Base-by-base conservation (phyloP, 768 basidiomycete species). In the Leccinum olivaceopallidum region DNA sequence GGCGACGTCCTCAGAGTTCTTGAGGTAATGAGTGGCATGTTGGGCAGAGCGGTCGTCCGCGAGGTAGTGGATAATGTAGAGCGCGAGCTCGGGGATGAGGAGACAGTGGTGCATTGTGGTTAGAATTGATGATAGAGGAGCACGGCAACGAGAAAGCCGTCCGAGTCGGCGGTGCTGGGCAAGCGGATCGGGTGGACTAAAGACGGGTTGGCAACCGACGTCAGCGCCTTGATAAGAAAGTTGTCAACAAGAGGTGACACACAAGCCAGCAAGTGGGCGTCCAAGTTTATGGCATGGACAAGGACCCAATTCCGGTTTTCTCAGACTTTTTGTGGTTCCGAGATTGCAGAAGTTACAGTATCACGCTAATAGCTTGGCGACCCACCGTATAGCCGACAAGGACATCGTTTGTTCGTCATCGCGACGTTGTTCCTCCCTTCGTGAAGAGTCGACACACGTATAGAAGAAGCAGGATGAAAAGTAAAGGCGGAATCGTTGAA, bases 41-140 rank as follows among this genome's bases (percentile, higher is more conserved):
- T 62, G 59, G 6, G 50, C 55, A 0, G 63, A 60, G 20, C 62
- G 55, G 64, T 70, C 70, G 3, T 69, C 65, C 2, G 65, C 68
- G 22, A 74, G 59, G 34, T 67, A 57, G 49, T 63, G 60, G 36
- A 74, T 60, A 24, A 74, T 74, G 37, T 50, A 65, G 34, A 67
- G 59, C 0, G 60, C 30, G 28, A 74, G 69, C 53, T 74, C 74
- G 13, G 66, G 62, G 36, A 74, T 63, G 47, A 69, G 65, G n/a
- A 74, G 59, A 63, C 70, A 73, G 4, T n/a, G 62, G 32, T 74
- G 73, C 73, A 75, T 12, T 28, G 34, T 48, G 44, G 53, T 18
- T 34, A 32, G 24, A 44, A 24, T 26, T 14, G 26, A 2, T 50
- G 49, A 22, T 26, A 50, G 22, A 50, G 49, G 26, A 18, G 49